Base-by-base conservation (phyloP, 1,284 basidiomycete genomes). In the Cystobasidium slooffiae region DNA sequence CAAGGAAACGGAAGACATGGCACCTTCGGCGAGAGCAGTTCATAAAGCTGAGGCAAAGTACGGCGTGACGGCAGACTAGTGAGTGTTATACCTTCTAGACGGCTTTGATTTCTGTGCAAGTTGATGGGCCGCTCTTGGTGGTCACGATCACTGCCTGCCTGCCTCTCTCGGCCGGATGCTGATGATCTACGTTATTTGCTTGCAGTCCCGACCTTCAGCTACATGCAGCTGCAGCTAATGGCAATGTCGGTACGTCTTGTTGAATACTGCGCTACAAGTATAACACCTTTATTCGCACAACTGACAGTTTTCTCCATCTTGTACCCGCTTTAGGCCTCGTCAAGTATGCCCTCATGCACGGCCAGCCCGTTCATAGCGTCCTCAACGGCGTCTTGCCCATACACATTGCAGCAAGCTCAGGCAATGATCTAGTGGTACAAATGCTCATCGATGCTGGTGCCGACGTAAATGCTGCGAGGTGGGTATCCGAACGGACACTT, bases 361-460 rank as follows among this genome's bases (percentile, higher is more conserved):
- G 94, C 6, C 94, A 97, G 81, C 94, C 94, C 7, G 88, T 94
- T 81, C 96, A 97, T 82, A 91, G 92, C 6, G 91, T 95, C 41
- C 86, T 95, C 69, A 92, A 94, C 80, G 94, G 94, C 63, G 90
- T 97, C 4, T 88, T 95, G 39, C 94, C 94, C 0, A 86, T 97
- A 16, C 94, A 97, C 81, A 93, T 92, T 5, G 94, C 94, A 1
- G 91, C 89, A 78, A 91, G 92, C 0, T 92, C 92, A 37, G 94
- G 94, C 1, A 91, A 88, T 80, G 90, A 91, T 75, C 87, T 89
- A 67, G 91, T 96, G 64, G 92, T 96, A 39, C 88, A 88, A 80
- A 86, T 94, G 79, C 85, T 97, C 72, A 91, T 97, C 79, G 92
- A 95, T 77, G 85, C 88, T 74, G 94, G 94, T 20, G 94, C 94